Evolutionary conservation across 1,284 basidiomycete species (phyloP), one percentile per base, ranked within the genome.

Genomic region (Cystobasidium sp.): DNA sequence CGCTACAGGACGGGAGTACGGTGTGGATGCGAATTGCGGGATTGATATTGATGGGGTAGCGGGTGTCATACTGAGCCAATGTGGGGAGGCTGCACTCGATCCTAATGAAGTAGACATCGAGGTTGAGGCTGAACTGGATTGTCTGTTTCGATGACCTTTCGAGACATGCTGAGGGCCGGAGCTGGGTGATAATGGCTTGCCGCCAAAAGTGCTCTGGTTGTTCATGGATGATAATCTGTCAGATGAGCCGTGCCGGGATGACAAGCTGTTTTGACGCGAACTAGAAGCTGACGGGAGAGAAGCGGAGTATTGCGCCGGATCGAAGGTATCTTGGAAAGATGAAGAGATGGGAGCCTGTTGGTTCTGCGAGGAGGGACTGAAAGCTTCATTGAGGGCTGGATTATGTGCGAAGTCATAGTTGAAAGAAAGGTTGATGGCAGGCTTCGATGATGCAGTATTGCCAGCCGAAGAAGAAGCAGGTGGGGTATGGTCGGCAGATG

Each of bases 391-490:
- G 14, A 49, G 49, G n/a, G 69, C 41, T 6, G 69, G 69, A 47
- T 64, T 51, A 22, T 64, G 58, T 31, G 59, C 61, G 37, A 71
- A 71, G 43, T 71, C 61, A 22, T 63, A 63, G 61, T 49, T 63
- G 61, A 59, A 59, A n/a, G 56, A 59, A 39, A 43, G 39, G 31
- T 37, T 37, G 18, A 37, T 9, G 9, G 20, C 31, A 9, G 37
- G 20, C 7, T 16, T 8, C 37, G 39, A 39, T 18, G 31, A 41
- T 14, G 56, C 14, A n/a, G 31, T 7, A 14, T 9, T 41, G 10
- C 20, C 53, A 18, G 37, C 18, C 20, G n/a, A 41, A 8, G 37
- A 12, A 43, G 56, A 59, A 43, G 56, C 56, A 6, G 56, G 56
- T 59, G 56, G 56, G 16, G 56, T 59, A 41, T 22, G 39, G 39